Evolutionary conservation across 2,329 filamentous ascomycete genomes (phyloP).

Genomic region (Ceratocystis ficicola): DNA sequence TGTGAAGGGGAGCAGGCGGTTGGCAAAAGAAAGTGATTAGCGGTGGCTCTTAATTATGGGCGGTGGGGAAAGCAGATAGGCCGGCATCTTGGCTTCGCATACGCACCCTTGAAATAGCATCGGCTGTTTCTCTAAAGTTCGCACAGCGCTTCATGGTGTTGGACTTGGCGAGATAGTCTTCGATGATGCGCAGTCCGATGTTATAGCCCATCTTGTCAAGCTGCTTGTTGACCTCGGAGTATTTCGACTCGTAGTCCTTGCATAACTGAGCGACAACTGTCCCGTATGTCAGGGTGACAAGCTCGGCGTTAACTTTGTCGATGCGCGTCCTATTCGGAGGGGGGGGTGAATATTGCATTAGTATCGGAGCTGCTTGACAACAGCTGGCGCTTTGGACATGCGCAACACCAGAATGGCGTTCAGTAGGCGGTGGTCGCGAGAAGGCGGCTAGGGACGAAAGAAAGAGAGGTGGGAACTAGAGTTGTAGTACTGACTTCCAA

Average conservation of each 20-base stretch:
- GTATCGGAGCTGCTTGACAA: not conserved
- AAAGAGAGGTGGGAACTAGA: not conserved
- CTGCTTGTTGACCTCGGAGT: conserved; percentile 91
- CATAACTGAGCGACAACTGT: conserved; percentile 94
- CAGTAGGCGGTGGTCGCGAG: conserved; percentile 1
- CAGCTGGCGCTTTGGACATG: not conserved
- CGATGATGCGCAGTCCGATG: conserved; percentile 87
- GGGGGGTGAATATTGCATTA: conserved; percentile 7
- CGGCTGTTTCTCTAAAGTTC: conserved; percentile 91
- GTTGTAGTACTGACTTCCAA: conserved; percentile 65
- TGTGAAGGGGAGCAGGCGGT: conserved; percentile 30
- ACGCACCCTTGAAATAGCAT: conserved; percentile 81
- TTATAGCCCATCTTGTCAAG: conserved; percentile 99
- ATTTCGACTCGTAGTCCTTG: conserved; percentile 91
- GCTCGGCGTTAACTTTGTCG: conserved; percentile 95
- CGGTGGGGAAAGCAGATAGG: not conserved
- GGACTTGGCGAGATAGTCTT: conserved; percentile 94
- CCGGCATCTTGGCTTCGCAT: not conserved
- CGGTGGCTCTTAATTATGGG: not conserved
- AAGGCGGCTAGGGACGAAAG: not conserved
- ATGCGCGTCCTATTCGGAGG: conserved; percentile 59
- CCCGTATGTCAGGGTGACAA: conserved; percentile 94
- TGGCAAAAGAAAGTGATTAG: not conserved
- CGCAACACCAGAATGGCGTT: not conserved
- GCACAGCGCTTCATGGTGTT: conserved; percentile 77